Base-by-base conservation (phyloP, 495 filamentous ascomycete genomes). In the Lepidopterella palustris region DNA sequence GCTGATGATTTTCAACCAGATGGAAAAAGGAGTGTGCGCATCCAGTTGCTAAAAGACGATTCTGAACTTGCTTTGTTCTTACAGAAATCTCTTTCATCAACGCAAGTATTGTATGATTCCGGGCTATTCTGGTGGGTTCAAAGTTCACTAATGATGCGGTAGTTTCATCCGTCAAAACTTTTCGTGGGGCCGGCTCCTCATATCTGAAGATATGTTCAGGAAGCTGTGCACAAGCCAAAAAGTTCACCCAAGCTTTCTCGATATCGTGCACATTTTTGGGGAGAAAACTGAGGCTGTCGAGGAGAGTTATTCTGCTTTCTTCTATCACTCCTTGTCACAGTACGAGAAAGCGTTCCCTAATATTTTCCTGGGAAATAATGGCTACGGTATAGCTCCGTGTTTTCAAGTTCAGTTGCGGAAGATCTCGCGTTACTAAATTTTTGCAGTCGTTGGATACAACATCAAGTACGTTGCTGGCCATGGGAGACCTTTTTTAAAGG, bases 211-310 rank as follows among this genome's bases (percentile, higher is more conserved):
- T 20, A 21, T 11, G 9, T 21, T 49, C 11, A 15, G 24, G 11
- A 13, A 26, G 24, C 45, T 49, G 20, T 49, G 18, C 15, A 23
- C 45, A 13, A 49, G 11, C 15, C 45, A 23, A 21, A 10, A 26
- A 10, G 45, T 49, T 21, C 45, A 49, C 24, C 45, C 45, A 49
- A 49, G 24, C 24, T 49, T 49, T 49, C 45, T 49, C 11, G 45
- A 49, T 49, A 13, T 49, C 24, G 45, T 49, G 10, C 45, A 49
- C 45, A 13, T 49, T 20, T 49, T 49, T 26, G 45, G 45, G 5
- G 45, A 49, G 45, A 49, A 49, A 49, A 49, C 45, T 20, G 45
- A 49, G 45, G 15, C 45, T 20, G 15, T 49, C 1, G 45, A 49
- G 2, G 45, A 49, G 45, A 49, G 20, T 10, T 49, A 20, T 26